These are phyloP conservation scores for Penicillium hordei DNA, from an alignment of 2,329 filamentous ascomycete species.

Conservation along the genomic window DNA sequence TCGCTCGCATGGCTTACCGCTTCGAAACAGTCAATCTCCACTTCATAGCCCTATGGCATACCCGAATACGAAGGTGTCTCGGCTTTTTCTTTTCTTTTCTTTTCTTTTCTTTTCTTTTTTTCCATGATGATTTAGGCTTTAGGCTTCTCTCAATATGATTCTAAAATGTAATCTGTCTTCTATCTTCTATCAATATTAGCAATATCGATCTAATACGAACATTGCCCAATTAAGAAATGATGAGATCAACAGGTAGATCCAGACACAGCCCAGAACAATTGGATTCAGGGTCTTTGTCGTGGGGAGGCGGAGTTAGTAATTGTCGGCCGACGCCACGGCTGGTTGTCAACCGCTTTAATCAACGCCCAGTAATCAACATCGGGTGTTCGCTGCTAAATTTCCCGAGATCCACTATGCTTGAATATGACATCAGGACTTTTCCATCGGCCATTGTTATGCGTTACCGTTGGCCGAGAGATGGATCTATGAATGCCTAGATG, in stretches of 20 bases:
- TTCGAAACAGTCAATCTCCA: conserved; percentile 2
- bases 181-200: neutral
- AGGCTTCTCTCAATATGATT: neutral
- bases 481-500: neutral
- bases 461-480: neutral
- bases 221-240: neutral
- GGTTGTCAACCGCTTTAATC: neutral
- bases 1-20: conserved; percentile 3
- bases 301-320: neutral
- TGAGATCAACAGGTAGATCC: neutral
- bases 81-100: neutral
- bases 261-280: neutral
- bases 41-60: conserved; percentile 1
- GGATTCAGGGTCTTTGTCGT: neutral
- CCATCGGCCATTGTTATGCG: neutral
- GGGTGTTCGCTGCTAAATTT: neutral
- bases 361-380: neutral
- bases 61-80: neutral
- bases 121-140: neutral
- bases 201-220: neutral
- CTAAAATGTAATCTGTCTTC: too few species aligned
- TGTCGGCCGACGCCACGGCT: neutral
- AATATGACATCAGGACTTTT: conserved; percentile 6
- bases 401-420: neutral
- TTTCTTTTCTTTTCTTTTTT: too few species aligned